These are phyloP conservation scores for Irpex sp. DNA, from an alignment of 1,284 basidiomycete species.

Conservation along the genomic window DNA sequence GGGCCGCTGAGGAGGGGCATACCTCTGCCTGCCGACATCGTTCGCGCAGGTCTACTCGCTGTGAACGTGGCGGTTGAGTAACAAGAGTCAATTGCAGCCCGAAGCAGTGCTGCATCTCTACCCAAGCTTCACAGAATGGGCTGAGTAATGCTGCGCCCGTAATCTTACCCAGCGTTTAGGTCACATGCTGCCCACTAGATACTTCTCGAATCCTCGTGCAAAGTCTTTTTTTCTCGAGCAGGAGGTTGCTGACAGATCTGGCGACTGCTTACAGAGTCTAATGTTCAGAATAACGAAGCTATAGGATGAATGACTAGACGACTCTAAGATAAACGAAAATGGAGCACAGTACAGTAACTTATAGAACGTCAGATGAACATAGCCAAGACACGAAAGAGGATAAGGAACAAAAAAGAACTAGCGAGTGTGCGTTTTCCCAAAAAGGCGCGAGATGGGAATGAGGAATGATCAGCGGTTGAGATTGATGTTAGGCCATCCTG, in stretches of 20 bases:
- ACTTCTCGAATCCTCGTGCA: background rate
- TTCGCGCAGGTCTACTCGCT: background rate
- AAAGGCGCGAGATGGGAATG: too few species aligned
- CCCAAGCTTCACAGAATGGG: background rate
- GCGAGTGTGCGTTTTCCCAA: too few species aligned
- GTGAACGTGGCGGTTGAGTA: background rate
- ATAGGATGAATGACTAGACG: background rate
- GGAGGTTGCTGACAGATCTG: too few species aligned
- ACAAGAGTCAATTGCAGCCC: background rate
- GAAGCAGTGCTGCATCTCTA: background rate
- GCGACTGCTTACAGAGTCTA: too few species aligned
- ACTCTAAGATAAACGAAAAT: too few species aligned
- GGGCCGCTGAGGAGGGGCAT: conserved; percentile 71
- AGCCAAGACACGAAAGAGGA: too few species aligned
- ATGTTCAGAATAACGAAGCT: background rate
- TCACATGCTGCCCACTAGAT: background rate
- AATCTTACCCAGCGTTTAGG: background rate
- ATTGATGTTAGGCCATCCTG: background rate
- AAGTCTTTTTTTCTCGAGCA: background rate
- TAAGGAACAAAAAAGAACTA: too few species aligned
- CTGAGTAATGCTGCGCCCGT: background rate
- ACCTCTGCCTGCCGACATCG: conserved; percentile 31
- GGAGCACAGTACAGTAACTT: too few species aligned
- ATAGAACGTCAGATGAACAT: too few species aligned
- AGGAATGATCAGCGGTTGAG: background rate